Conservation (phyloP, 2,329 filamentous ascomycete species). For the Penicillium sp. region DNA sequence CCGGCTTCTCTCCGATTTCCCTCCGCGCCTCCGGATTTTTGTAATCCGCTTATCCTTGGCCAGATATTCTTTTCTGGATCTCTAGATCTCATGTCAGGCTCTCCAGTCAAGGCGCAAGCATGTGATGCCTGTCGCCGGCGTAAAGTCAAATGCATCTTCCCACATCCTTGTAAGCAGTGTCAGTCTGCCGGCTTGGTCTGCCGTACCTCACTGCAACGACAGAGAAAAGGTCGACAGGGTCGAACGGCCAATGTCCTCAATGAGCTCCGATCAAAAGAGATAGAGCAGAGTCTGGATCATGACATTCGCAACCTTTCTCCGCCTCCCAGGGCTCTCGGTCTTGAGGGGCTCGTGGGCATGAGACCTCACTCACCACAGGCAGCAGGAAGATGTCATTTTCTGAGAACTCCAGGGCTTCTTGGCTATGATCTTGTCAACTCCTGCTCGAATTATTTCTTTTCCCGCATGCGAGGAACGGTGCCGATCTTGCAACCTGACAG, state of each 20-base stretch:
- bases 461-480: slow-evolving; percentile 26
- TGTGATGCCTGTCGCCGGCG: slow-evolving; percentile 29
- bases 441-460: slow-evolving; percentile 25
- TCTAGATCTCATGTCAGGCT: not conserved
- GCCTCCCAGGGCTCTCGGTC: not conserved
- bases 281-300: not conserved
- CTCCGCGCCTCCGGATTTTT: slow-evolving; percentile 9
- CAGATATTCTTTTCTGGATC: not conserved
- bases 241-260: slow-evolving; percentile 22
- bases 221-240: slow-evolving; percentile 25
- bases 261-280: slow-evolving; percentile 14
- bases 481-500: slow-evolving; percentile 29
- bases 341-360: not conserved
- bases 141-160: slow-evolving; percentile 23
- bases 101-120: slow-evolving; percentile 12
- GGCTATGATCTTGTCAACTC: slow-evolving; percentile 6
- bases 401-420: slow-evolving; percentile 8
- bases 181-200: slow-evolving; percentile 18
- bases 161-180: slow-evolving; percentile 21
- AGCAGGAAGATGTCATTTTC: slow-evolving; percentile 1
- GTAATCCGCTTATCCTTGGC: not conserved
- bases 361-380: not conserved
- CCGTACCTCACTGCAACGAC: slow-evolving; percentile 14
- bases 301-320: not conserved
- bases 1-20: slow-evolving; percentile 12